Conservation (phyloP, 2,329 filamentous ascomycete genomes). For the Botrytis elliptica region DNA sequence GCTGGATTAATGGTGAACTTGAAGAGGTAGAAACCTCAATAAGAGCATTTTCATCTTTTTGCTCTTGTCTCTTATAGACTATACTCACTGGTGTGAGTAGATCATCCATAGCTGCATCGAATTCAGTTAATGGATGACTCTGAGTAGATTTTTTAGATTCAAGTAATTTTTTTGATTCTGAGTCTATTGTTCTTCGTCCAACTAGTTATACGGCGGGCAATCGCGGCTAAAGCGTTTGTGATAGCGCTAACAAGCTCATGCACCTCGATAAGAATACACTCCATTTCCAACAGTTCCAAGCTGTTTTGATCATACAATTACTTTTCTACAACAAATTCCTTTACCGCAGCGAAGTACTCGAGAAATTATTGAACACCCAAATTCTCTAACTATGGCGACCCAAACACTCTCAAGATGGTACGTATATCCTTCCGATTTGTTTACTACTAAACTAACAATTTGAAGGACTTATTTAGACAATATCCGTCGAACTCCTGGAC, state of each 20-base stretch:
- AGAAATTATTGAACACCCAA: not conserved
- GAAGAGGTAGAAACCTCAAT: conserved; percentile 28
- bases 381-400: not conserved
- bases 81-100: conserved; percentile 50
- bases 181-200: not conserved
- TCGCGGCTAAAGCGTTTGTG: conserved; percentile 18
- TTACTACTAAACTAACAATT: not conserved
- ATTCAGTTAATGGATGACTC: not conserved
- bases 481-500: conserved; percentile 72
- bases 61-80: conserved; percentile 34
- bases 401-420: conserved; percentile 31
- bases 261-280: conserved; percentile 26
- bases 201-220: not conserved
- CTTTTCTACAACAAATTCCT: not conserved
- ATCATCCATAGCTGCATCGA: conserved; percentile 46
- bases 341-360: not conserved
- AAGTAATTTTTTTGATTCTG: not conserved
- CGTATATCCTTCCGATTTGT: not conserved
- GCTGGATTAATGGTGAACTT: conserved; percentile 16
- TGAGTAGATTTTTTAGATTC: not conserved
- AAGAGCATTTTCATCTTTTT: conserved; percentile 28
- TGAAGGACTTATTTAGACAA: conserved; percentile 81
- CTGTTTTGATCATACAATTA: not conserved
- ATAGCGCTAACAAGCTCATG: conserved; percentile 23
- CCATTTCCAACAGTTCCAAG: conserved; percentile 5